Conservation (phyloP, 768 basidiomycete genomes). For the Xanthoconium purpureum region DNA sequence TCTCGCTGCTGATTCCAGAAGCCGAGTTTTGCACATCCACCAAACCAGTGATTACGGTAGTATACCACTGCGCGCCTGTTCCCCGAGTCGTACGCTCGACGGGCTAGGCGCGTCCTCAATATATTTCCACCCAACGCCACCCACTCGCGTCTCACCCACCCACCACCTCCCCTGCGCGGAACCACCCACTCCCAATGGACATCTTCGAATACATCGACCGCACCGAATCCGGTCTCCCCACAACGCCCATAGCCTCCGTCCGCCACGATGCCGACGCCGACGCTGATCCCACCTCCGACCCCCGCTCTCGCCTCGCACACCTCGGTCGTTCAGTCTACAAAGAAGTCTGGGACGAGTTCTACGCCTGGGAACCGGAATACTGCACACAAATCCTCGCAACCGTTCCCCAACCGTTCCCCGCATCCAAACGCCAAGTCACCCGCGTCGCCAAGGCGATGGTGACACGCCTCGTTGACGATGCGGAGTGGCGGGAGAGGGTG, state of each 20-base stretch:
- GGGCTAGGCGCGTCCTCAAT: not conserved
- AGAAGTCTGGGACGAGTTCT: constrained; percentile 44
- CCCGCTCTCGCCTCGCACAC: not conserved
- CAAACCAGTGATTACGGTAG: not conserved
- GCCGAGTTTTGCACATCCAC: not conserved
- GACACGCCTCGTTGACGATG: constrained; percentile 2
- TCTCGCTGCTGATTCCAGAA: not conserved
- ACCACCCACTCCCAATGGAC: constrained; percentile 9
- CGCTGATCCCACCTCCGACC: not conserved
- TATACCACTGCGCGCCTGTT: not conserved
- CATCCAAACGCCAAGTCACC: constrained; percentile 7
- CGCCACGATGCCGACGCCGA: not conserved
- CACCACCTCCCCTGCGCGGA: not conserved
- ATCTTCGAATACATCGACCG: constrained; percentile 18
- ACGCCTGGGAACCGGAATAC: constrained; percentile 39
- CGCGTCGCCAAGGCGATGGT: constrained; percentile 13
- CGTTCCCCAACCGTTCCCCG: constrained; percentile 8
- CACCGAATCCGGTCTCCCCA: constrained; percentile 22
- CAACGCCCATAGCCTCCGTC: not conserved
- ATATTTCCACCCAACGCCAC: not conserved
- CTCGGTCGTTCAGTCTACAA: constrained; percentile 34
- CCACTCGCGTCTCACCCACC: not conserved
- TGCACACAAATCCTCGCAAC: constrained; percentile 27
- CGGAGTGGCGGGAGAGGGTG: not conserved
- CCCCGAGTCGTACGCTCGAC: not conserved